Evolutionary conservation across 2,329 filamentous ascomycete genomes (phyloP).

Genomic region (Ilyonectria destructans): DNA sequence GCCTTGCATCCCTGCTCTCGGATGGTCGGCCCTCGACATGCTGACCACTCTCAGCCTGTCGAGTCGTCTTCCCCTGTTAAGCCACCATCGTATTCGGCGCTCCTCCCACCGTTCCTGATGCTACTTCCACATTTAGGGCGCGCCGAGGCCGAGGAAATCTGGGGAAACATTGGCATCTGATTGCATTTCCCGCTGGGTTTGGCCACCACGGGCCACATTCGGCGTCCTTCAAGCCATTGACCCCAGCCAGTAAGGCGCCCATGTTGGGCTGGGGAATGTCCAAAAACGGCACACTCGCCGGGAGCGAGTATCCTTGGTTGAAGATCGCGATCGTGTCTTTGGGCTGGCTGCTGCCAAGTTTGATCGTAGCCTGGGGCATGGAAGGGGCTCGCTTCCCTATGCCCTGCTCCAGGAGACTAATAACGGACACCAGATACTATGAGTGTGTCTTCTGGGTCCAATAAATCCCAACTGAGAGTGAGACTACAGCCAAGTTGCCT

Average conservation of each 20-base stretch:
- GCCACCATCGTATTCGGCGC: constrained; percentile 25
- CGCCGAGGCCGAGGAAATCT: constrained; percentile 26
- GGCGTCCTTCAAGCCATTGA: not conserved
- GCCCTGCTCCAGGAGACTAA: not conserved
- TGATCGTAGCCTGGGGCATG: not conserved
- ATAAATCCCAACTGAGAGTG: not conserved
- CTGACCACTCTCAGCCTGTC: constrained; percentile 2
- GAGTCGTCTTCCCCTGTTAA: constrained; percentile 12
- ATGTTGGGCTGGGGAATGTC: not conserved
- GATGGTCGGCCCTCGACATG: constrained; percentile 5
- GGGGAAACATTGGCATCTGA: constrained; percentile 27
- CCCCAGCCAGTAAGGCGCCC: not conserved
- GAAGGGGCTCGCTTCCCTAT: not conserved
- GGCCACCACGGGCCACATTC: not conserved
- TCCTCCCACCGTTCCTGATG: constrained; percentile 21
- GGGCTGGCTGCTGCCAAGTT: not conserved
- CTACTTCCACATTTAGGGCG: constrained; percentile 5
- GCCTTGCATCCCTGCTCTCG: constrained; percentile 24
- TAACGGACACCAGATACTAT: not conserved
- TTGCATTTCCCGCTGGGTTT: constrained; percentile 1
- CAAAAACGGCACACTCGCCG: not conserved
- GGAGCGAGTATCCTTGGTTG: not conserved
- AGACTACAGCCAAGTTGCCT: not conserved
- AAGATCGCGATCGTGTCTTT: not conserved
- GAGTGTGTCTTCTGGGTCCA: not conserved